Percentiles rank a stretch among this genome's conserved stretches.
These are phyloP conservation scores for Parathielavia hyrcaniae DNA, from an alignment of 495 filamentous ascomycete species.

Conservation along the genomic window DNA sequence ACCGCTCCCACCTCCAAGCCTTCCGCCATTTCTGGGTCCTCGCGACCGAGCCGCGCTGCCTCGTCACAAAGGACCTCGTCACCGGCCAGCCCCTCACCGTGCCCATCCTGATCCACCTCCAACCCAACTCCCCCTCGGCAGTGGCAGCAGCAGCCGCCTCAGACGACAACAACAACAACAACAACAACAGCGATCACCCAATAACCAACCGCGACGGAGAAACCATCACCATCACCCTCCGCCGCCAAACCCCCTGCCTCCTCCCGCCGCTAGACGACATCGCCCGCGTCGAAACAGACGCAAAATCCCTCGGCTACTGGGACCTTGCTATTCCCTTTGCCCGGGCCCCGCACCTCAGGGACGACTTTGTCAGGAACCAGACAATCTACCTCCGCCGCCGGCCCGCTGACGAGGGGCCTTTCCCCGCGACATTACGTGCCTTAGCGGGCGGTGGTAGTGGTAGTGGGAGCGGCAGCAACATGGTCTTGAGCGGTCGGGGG, in stretches of 20 bases:
- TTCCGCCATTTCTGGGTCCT: constrained; percentile 98
- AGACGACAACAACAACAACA: too few relatives aligned
- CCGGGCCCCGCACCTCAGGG: constrained; percentile 54
- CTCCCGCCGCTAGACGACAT: constrained; percentile 73
- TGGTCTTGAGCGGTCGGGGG: too few relatives aligned
- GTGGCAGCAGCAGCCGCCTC: constrained; percentile 2
- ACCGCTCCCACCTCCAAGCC: constrained; percentile 89
- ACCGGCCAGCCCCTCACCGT: constrained; percentile 70
- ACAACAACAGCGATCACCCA: too few relatives aligned
- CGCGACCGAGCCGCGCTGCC: constrained; percentile 81
- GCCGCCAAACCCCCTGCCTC: constrained; percentile 63
- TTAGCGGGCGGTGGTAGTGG: constrained; percentile 45
- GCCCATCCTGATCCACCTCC: constrained; percentile 51
- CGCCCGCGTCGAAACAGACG: constrained; percentile 55
- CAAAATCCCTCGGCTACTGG: constrained; percentile 69
- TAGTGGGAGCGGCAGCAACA: constrained; percentile 2
- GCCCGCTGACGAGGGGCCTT: constrained; percentile 61
- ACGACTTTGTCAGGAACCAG: constrained; percentile 67
- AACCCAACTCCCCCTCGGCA: constrained; percentile 25
- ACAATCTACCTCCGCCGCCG: constrained; percentile 77
- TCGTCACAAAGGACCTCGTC: constrained; percentile 77
- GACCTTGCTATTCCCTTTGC: constrained; percentile 74
- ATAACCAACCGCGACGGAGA: constrained; percentile 3
- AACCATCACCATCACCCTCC: constrained; percentile 22
- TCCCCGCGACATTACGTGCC: constrained; percentile 67